phyloP scores from a whole-genome alignment of 306 rosid species.

The Biancaea sappan region DNA sequence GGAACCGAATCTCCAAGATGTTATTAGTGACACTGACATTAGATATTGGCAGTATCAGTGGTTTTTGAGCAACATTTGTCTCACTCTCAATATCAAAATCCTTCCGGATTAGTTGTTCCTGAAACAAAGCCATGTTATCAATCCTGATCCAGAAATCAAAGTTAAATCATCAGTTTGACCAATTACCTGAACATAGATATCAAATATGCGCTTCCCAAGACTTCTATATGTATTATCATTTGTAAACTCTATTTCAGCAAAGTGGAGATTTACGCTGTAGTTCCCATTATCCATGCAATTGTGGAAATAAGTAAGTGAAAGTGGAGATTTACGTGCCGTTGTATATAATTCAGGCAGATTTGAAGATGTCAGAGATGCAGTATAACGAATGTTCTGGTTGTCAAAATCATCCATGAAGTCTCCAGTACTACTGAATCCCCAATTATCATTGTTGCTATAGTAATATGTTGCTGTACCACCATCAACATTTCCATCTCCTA shows the following conservation, averaged over 20 bases:
- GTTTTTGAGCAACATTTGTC: constrained; percentile 49
- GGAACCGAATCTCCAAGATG: constrained; percentile 62
- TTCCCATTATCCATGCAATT: constrained; percentile 71
- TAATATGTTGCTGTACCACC: constrained; percentile 46
- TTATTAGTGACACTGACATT: constrained; percentile 50
- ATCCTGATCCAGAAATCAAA: constrained; percentile 26
- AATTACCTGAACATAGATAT: constrained; percentile 71
- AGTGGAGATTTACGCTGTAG: constrained; percentile 64
- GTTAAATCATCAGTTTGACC: neutral
- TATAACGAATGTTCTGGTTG: constrained; percentile 45
- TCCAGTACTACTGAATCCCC: constrained; percentile 62
- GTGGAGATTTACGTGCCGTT: constrained; percentile 64
- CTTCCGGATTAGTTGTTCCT: constrained; percentile 54
- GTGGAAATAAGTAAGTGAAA: constrained; percentile 70
- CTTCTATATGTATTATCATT: constrained; percentile 50
- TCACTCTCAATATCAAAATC: constrained; percentile 59
- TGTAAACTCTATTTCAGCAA: constrained; percentile 67
- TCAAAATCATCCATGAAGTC: constrained; percentile 57
- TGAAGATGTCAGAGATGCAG: constrained; percentile 38
- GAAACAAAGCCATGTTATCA: constrained; percentile 28
- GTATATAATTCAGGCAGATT: constrained; percentile 50
- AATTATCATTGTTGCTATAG: constrained; percentile 28
- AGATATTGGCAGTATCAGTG: constrained; percentile 31
- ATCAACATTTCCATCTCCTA: constrained; percentile 46
- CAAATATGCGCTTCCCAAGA: constrained; percentile 65